Base-by-base conservation (phyloP, 139 green algal species). In the Micractinium conductrix region DNA sequence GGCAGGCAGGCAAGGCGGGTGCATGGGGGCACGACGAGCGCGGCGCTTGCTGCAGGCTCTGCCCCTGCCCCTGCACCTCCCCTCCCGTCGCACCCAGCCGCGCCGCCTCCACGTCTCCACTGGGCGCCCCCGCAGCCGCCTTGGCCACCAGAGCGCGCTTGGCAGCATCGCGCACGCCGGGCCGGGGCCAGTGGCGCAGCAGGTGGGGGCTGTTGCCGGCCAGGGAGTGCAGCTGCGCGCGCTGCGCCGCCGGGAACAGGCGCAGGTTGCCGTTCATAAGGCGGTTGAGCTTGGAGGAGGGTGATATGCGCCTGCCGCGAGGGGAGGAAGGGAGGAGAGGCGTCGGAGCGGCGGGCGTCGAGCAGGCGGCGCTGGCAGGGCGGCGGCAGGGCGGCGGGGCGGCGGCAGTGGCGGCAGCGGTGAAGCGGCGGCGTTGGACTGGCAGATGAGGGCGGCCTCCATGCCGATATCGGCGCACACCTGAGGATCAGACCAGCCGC, bases 141-240 rank as follows among this genome's bases (percentile, higher is more conserved):
- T 78, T 80, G 48, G 75, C 53, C 40, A 90, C 71, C 14, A 90
- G 86, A 12, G 38, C 40, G 10, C 86, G 86, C 72, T 90, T 90
- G 22, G 42, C 58, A 10, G 9, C 44, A 58, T 90, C 86, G 2
- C 63, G 79, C 21, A 85, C 68, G 2, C 86, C 86, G 2, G 81
- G 86, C 12, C 8, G 7, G 6, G 86, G 86, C 86, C 86, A 90
- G 60, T 78, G 48, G 60, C 60, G 71, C 45, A 89, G 70, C 26
- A 89, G 45, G 60, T 81, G 79, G 4, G 10, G 16, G 33, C 24
- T 78, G 62, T 38, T 24, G 50, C 42, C n/a, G 16, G 80, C 70
- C 55, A 86, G 78, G 16, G 50, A 73, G 6, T 55, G 53, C 35
- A 85, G 37, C 30, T 72, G 70, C 30, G 1, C 14, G 35, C 74